Percentiles rank a stretch among this genome's conserved stretches.
These are phyloP conservation scores for Chrysosporium keratinophilum DNA, from an alignment of 2,329 filamentous ascomycete genomes.

Conservation along the genomic window DNA sequence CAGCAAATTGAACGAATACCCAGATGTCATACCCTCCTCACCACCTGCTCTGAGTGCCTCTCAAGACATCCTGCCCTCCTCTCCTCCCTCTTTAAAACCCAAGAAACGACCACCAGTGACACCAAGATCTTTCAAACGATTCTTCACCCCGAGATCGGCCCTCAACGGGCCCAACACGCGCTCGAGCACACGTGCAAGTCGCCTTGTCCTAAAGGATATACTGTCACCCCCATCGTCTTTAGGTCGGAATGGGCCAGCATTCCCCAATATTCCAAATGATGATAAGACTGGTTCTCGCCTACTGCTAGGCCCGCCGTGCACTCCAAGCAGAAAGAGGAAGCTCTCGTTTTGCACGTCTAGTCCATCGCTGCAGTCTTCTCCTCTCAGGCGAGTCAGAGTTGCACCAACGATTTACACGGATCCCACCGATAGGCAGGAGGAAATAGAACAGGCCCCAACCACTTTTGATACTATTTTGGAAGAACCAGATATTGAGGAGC, in stretches of 20 bases:
- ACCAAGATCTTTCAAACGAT: slow-evolving; percentile 42
- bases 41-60: slow-evolving; percentile 15
- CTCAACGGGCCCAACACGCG: slow-evolving; percentile 27
- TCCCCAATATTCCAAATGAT: slow-evolving; percentile 29
- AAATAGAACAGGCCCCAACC: slow-evolving; percentile 24
- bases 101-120: slow-evolving; percentile 41
- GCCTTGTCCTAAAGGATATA: slow-evolving; percentile 38
- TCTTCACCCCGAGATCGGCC: slow-evolving; percentile 42
- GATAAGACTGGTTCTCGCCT: slow-evolving; percentile 21
- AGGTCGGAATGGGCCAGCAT: slow-evolving; percentile 35
- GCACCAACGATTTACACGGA: slow-evolving; percentile 26
- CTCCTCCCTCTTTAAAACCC: slow-evolving; percentile 34
- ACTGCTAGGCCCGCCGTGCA: slow-evolving; percentile 25
- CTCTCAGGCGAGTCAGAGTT: slow-evolving; percentile 35
- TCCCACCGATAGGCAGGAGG: slow-evolving; percentile 7
- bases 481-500: slow-evolving; percentile 14
- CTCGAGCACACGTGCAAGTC: slow-evolving; percentile 31
- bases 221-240: slow-evolving; percentile 28
- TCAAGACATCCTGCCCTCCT: slow-evolving; percentile 30
- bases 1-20: slow-evolving; percentile 9
- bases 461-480: slow-evolving; percentile 14
- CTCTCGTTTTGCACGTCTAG: slow-evolving; percentile 35
- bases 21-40: slow-evolving; percentile 16
- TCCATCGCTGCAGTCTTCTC: slow-evolving; percentile 43
- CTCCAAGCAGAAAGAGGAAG: slow-evolving; percentile 38